These are phyloP conservation scores for Graphilbum fragrans DNA, from an alignment of 2,329 filamentous ascomycete species.

Conservation along the genomic window DNA sequence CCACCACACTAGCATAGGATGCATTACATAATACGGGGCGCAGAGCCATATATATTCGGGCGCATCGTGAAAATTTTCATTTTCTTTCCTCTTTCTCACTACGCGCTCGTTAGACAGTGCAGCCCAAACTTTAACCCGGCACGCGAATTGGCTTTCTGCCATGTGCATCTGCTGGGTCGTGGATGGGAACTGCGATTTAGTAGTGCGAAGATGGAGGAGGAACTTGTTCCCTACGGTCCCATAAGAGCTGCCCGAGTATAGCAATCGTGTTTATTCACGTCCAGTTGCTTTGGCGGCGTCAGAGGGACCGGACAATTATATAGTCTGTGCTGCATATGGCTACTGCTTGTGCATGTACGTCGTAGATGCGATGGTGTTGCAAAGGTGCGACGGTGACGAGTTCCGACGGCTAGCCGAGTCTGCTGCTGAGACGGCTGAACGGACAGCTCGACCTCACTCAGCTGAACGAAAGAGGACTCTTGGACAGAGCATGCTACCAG, in stretches of 20 bases:
- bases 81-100: not conserved
- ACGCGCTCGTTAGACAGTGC: constrained; percentile 57
- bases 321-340: no score
- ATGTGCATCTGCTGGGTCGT: constrained; percentile 41
- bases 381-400: no score
- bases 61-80: not conserved
- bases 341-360: no score
- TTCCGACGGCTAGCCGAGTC: no score
- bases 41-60: no score
- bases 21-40: not conserved
- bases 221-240: constrained; percentile 27
- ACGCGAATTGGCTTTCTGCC: constrained; percentile 54
- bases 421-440: no score
- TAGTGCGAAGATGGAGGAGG: constrained; percentile 37
- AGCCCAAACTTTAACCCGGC: constrained; percentile 49
- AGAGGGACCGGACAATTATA: constrained; percentile 59
- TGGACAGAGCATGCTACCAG: no score
- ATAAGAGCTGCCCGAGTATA: constrained; percentile 47
- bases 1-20: no score
- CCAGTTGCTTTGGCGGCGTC: constrained; percentile 67
- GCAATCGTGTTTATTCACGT: constrained; percentile 15
- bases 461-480: no score
- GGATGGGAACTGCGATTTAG: constrained; percentile 53
- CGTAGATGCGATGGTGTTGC: no score
- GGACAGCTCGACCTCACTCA: no score